Percentiles rank a stretch among this genome's conserved stretches.
phyloP scores from a whole-genome alignment of 768 basidiomycete species.

The Kwoniella shandongensis region DNA sequence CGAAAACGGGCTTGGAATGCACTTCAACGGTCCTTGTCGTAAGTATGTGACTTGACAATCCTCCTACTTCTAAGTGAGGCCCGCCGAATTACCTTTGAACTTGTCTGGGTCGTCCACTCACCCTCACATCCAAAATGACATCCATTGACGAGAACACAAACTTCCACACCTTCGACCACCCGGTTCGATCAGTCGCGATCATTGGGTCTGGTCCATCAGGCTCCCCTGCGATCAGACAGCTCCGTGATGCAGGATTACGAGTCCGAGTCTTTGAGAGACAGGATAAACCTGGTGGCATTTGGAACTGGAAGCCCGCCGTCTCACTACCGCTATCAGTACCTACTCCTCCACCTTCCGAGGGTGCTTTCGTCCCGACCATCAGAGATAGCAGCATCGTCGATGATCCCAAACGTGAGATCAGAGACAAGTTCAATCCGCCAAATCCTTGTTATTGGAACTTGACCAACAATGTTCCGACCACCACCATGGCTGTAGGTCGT shows the following conservation, averaged over 20 bases:
- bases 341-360: slow-evolving; percentile 34
- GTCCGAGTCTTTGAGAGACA: slow-evolving; percentile 41
- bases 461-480: slow-evolving; percentile 38
- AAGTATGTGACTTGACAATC: too few relatives aligned
- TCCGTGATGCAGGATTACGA: slow-evolving; percentile 31
- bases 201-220: slow-evolving; percentile 44
- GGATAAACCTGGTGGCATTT: slow-evolving; percentile 29
- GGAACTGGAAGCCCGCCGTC: slow-evolving; percentile 25
- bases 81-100: too few relatives aligned
- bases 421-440: slow-evolving; percentile 29
- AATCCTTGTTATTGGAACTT: slow-evolving; percentile 37
- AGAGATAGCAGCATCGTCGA: slow-evolving; percentile 7
- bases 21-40: too few relatives aligned
- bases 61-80: too few relatives aligned
- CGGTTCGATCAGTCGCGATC: slow-evolving; percentile 35
- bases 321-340: slow-evolving; percentile 26
- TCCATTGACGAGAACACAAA: too few relatives aligned
- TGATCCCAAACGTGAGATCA: not conserved
- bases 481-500: slow-evolving; percentile 29
- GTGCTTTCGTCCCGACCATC: slow-evolving; percentile 24
- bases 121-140: too few relatives aligned
- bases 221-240: slow-evolving; percentile 28
- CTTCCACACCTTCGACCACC: slow-evolving; percentile 19
- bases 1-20: too few relatives aligned
- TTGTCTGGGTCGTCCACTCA: too few relatives aligned